Conservation (phyloP, 2,329 filamentous ascomycete species). For the Beauveria pseudobassiana region DNA sequence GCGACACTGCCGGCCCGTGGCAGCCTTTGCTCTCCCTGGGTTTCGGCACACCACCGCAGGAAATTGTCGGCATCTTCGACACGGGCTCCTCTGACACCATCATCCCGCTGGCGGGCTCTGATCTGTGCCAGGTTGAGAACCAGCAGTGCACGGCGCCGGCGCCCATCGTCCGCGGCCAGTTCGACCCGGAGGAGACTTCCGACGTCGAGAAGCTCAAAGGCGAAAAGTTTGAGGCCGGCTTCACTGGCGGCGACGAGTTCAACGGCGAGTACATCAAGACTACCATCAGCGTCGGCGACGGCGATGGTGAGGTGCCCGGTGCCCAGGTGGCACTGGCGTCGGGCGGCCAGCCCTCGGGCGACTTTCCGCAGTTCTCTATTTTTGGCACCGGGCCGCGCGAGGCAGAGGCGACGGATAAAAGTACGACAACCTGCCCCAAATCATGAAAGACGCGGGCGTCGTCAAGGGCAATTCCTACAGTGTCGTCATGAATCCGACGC, state of each 20-base stretch:
- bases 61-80: conserved; percentile 7
- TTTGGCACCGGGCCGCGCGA: not conserved
- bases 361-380: conserved; percentile 6
- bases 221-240: not conserved
- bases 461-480: conserved; percentile 1
- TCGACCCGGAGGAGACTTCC: not conserved
- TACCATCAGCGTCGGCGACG: not conserved
- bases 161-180: not conserved
- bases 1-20: not conserved
- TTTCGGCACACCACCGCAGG: not conserved
- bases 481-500: not conserved
- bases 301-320: not conserved
- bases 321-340: not conserved
- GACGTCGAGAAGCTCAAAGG: not conserved
- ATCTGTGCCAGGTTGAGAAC: not conserved
- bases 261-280: conserved; percentile 1
- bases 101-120: conserved; percentile 1
- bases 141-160: conserved; percentile 2
- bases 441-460: not conserved
- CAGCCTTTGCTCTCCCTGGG: not conserved
- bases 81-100: conserved; percentile 1
- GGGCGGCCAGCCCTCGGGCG: not conserved
- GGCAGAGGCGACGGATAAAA: not conserved
- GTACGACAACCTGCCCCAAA: not conserved
- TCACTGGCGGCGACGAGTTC: not conserved